These are phyloP conservation scores for Diplodia scrobiculata DNA, from an alignment of 2,329 filamentous ascomycete species.

Conservation along the genomic window DNA sequence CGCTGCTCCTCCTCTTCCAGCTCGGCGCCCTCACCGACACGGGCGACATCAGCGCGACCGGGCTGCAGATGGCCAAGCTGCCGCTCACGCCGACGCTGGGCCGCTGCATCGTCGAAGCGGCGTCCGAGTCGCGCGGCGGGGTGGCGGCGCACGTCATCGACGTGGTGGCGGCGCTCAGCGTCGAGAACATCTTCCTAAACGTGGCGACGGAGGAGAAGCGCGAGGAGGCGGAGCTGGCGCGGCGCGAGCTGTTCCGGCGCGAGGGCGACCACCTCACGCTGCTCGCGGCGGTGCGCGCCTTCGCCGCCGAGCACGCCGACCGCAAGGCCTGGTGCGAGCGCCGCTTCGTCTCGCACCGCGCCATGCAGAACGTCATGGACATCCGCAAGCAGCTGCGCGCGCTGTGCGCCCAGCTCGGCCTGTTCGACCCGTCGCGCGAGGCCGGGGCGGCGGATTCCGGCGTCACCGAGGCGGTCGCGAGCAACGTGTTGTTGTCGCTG, in stretches of 20 bases:
- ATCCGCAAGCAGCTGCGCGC: slow-evolving; percentile 63
- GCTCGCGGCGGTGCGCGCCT: slow-evolving; percentile 62
- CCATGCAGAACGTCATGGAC: slow-evolving; percentile 68
- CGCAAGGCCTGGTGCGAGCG: slow-evolving; percentile 62
- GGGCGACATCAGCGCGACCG: slow-evolving; percentile 72
- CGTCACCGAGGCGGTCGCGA: slow-evolving; percentile 48
- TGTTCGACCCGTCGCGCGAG: slow-evolving; percentile 33
- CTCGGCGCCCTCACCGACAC: slow-evolving; percentile 73
- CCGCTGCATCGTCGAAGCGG: slow-evolving; percentile 78
- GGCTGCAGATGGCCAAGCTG: slow-evolving; percentile 76
- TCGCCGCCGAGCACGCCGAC: slow-evolving; percentile 60
- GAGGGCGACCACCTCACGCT: slow-evolving; percentile 67
- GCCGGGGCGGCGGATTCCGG: slow-evolving; percentile 16
- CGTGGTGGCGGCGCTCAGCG: slow-evolving; percentile 68
- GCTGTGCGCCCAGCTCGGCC: slow-evolving; percentile 56
- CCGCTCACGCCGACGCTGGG: slow-evolving; percentile 81
- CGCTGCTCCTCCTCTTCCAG: slow-evolving; percentile 75
- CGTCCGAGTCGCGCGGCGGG: slow-evolving; percentile 69
- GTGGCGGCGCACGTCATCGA: slow-evolving; percentile 82
- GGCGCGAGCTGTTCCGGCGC: slow-evolving; percentile 59
- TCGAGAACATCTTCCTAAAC: slow-evolving; percentile 65
- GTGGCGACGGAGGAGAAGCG: slow-evolving; percentile 62
- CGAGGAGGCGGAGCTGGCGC: slow-evolving; percentile 59
- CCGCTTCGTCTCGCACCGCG: slow-evolving; percentile 63
- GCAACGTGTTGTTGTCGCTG: slow-evolving; percentile 60